Evolutionary conservation across 768 basidiomycete species (phyloP), one percentile per base, ranked within the genome.

Genomic region (Lentinula boryana): DNA sequence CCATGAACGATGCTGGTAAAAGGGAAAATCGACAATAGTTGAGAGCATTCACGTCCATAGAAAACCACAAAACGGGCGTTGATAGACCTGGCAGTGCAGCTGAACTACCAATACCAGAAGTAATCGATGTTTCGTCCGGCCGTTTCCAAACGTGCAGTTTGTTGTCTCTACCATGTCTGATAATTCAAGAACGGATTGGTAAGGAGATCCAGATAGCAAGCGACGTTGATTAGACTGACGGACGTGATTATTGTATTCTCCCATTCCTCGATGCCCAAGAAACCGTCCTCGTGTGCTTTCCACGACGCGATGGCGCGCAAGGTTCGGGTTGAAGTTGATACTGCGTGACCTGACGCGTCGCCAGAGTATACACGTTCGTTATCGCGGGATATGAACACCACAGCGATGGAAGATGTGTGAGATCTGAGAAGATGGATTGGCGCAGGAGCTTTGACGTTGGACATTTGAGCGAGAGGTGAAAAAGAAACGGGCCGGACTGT

Each of bases 21-120:
- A 98, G 75, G 6, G 91, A 89, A 72, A 97, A 95, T 2, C 89
- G 85, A 72, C 96, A 98, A 70, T 89, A 98, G 68, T 96, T 97
- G 59, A 98, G 79, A 1, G 96, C 87, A 69, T 99, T 99, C 62
- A 95, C 87, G 67, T 94, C 91, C 70, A 98, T 74, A 0, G 89
- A 88, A 66, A 87, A 88, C 10, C 74, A 69, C 3, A 91, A 70
- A 6, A 68, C 62, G 3, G 90, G 89, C 0, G 72, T 72, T 1
- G 80, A 76, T 6, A 82, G 70, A 32, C 76, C 79, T 1, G 81
- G 74, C 41, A 81, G 66, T 0, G 81, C 76, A 1, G 87, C 89
- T 3, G 87, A 84, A 16, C 84, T 82, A 6, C 84, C 80, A 50
- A 85, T 75, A 27, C 77, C 74, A 23, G 74, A 70, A 10, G 78